phyloP scores from a whole-genome alignment of 176 grass and related monocot species.

The Tillandsia leiboldiana region DNA sequence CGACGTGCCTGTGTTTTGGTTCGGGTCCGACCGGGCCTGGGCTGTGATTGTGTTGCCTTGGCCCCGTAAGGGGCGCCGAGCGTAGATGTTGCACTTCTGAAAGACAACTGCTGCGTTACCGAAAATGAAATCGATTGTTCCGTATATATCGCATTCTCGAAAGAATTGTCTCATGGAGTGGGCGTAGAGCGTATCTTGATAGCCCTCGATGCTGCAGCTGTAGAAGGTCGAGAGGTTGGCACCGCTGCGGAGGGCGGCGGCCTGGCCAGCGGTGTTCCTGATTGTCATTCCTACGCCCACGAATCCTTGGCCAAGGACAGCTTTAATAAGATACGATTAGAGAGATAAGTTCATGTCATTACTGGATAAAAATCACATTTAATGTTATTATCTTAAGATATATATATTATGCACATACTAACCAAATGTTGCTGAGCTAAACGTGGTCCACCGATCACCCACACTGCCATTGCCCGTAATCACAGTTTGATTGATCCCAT shows the following conservation, averaged over 20 bases:
- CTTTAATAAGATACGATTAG: conserved; percentile 5
- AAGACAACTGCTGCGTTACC: conserved; percentile 41
- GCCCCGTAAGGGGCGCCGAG: conserved; percentile 11
- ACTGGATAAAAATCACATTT: too few relatives aligned
- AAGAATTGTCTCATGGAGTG: conserved; percentile 45
- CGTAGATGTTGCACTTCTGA: conserved; percentile 25
- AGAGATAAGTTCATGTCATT: too few relatives aligned
- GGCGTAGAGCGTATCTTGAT: conserved; percentile 42
- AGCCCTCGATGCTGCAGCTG: conserved; percentile 26
- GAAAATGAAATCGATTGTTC: conserved; percentile 36
- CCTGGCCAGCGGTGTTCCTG: conserved; percentile 28
- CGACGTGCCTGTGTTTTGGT: conserved; percentile 32
- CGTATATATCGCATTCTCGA: conserved; percentile 30
- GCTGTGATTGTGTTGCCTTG: conserved; percentile 31
- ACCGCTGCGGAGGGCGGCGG: conserved; percentile 24
- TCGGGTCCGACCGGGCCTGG: conserved; percentile 25
- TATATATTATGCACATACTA: not conserved
- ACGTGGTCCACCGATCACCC: conserved; percentile 23
- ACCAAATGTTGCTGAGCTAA: conserved; percentile 16
- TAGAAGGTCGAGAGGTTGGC: conserved; percentile 31
- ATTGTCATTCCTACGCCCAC: conserved; percentile 26
- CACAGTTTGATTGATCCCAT: conserved; percentile 7
- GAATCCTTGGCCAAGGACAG: conserved; percentile 29
- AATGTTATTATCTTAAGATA: too few relatives aligned
- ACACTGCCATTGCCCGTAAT: conserved; percentile 10